Evolutionary conservation across 129 eudicot genomes (phyloP).

Genomic region (Silybum marianum): DNA sequence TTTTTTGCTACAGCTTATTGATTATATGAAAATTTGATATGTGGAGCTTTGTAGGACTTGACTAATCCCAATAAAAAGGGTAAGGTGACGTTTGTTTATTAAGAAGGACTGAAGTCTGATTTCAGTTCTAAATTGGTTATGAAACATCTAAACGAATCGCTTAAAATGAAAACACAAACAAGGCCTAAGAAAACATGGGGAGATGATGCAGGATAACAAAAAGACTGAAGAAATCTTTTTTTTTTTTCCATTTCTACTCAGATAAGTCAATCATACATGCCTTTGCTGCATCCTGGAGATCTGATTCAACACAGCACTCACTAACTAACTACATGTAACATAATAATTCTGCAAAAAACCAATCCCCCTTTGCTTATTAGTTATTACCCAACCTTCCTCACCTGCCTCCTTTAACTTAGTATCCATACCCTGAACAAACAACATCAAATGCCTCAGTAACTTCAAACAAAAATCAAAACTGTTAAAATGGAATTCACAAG

Average conservation of each 20-base stretch:
- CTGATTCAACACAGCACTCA: constrained; percentile 18
- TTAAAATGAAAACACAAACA: too few relatives aligned
- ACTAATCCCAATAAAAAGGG: too few relatives aligned
- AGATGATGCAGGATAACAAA: not conserved
- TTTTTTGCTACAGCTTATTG: too few relatives aligned
- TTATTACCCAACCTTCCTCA: not conserved
- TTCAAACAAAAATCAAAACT: not conserved
- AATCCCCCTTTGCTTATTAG: constrained; percentile 1
- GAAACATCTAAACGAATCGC: too few relatives aligned
- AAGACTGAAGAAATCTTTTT: not conserved
- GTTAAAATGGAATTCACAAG: not conserved
- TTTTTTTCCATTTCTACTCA: constrained; percentile 17
- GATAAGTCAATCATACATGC: constrained; percentile 26
- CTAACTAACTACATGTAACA: constrained; percentile 16
- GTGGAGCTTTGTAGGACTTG: too few relatives aligned
- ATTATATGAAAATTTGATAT: too few relatives aligned
- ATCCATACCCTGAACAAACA: constrained; percentile 65
- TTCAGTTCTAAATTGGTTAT: too few relatives aligned
- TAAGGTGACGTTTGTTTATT: too few relatives aligned
- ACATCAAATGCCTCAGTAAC: not conserved
- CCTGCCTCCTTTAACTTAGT: constrained; percentile 44
- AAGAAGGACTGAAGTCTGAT: too few relatives aligned
- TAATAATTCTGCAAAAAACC: constrained; percentile 8
- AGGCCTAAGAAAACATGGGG: not conserved
- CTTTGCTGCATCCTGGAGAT: constrained; percentile 28